Evolutionary conservation across 805 yeast genomes (phyloP).

Genomic region (Helenozyma rhizophorensis): DNA sequence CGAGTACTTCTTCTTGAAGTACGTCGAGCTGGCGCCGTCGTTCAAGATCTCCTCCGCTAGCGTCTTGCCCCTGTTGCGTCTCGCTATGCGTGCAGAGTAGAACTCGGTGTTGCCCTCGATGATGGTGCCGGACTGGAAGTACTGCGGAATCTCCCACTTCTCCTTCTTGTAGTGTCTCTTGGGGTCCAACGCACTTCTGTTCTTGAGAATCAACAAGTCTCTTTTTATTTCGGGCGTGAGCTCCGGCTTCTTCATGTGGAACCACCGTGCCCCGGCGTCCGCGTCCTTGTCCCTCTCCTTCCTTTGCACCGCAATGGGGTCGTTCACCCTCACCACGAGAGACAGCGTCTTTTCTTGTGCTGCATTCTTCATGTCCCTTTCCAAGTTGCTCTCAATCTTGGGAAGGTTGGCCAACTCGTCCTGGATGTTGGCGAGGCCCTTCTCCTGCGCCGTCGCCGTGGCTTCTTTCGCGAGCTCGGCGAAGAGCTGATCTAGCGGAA

Average conservation of each 20-base stretch:
- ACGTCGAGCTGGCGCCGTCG: conserved; percentile 63
- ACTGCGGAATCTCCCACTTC: conserved; percentile 70
- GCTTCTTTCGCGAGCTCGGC: conserved; percentile 25
- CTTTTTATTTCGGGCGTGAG: conserved; percentile 54
- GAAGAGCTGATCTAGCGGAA: conserved; percentile 30
- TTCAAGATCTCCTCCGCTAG: conserved; percentile 79
- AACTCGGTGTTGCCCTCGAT: conserved; percentile 79
- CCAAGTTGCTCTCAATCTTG: conserved; percentile 33
- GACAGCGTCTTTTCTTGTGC: conserved; percentile 6
- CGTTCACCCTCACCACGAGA: conserved; percentile 28
- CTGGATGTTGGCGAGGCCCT: conserved; percentile 13
- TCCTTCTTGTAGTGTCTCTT: conserved; percentile 92
- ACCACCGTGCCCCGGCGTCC: conserved; percentile 17
- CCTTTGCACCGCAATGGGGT: conserved; percentile 21
- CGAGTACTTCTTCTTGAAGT: conserved; percentile 78
- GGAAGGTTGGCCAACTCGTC: conserved; percentile 33
- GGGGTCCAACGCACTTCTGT: conserved; percentile 90
- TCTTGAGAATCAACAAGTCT: conserved; percentile 73
- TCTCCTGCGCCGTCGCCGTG: conserved; percentile 5
- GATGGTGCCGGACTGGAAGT: conserved; percentile 85
- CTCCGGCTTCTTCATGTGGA: conserved; percentile 16
- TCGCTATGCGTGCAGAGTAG: conserved; percentile 60
- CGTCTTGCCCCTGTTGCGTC: conserved; percentile 70
- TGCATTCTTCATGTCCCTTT: conserved; percentile 13
- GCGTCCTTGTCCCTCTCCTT: conserved; percentile 5